These are phyloP conservation scores for Ganoderma meredithae DNA, from an alignment of 1,284 basidiomycete species.

Conservation along the genomic window DNA sequence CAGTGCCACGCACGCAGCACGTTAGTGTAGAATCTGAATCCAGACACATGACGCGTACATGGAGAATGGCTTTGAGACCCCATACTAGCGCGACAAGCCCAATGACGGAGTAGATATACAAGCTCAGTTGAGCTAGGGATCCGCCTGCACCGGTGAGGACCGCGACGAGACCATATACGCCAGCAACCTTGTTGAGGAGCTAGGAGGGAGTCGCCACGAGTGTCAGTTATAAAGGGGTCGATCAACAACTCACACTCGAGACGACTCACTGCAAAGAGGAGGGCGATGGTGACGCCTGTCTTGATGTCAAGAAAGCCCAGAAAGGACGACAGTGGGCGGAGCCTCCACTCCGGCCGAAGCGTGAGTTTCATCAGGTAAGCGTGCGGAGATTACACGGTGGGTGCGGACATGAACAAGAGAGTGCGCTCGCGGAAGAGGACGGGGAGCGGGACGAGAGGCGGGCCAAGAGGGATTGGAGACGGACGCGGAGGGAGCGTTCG, in stretches of 20 bases:
- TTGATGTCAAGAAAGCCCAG: conserved; percentile 89
- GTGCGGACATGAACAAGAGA: conserved; percentile 31
- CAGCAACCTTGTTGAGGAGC: conserved; percentile 98
- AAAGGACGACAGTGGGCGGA: conserved; percentile 83
- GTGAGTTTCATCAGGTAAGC: conserved; percentile 70
- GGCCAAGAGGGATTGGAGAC: conserved; percentile 16
- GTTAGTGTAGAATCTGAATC: not conserved
- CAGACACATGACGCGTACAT: conserved; percentile 57
- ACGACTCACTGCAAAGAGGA: conserved; percentile 79
- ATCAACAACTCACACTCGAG: conserved; percentile 25
- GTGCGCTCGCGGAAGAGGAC: conserved; percentile 13
- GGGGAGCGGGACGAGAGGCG: conserved; percentile 6
- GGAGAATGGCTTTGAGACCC: conserved; percentile 87
- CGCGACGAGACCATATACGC: conserved; percentile 95
- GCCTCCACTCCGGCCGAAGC: conserved; percentile 79
- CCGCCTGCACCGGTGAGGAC: conserved; percentile 87
- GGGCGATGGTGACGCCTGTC: conserved; percentile 84
- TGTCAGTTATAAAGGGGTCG: conserved; percentile 21
- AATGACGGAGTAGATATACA: conserved; percentile 92
- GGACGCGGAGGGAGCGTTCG: conserved; percentile 18
- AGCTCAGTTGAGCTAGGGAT: conserved; percentile 87
- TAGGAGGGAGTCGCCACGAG: conserved; percentile 41
- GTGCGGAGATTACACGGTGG: conserved; percentile 13
- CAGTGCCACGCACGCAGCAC: conserved; percentile 26
- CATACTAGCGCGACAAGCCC: conserved; percentile 86